phyloP scores from a whole-genome alignment of 345 rosid genomes.

The Dimocarpus longan region DNA sequence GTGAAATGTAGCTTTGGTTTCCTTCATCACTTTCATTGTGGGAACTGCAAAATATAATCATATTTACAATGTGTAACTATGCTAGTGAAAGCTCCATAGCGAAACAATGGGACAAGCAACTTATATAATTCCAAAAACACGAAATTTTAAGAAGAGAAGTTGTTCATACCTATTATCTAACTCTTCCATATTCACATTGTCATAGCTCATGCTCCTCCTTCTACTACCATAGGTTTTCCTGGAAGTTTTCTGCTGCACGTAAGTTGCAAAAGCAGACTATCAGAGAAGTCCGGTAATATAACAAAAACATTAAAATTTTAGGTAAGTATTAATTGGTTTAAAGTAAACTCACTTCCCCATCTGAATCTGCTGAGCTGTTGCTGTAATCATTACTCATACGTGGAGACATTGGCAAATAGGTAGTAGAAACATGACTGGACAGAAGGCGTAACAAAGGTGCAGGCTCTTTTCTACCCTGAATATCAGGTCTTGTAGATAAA shows the following conservation, averaged over 20 bases:
- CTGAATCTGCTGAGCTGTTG: conserved; percentile 47
- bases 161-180: conserved; percentile 39
- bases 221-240: conserved; percentile 25
- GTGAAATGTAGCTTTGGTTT: conserved; percentile 46
- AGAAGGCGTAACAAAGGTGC: conserved; percentile 33
- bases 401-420: conserved; percentile 43
- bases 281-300: conserved; percentile 14
- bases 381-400: conserved; percentile 26
- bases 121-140: neutral
- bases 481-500: conserved; percentile 34
- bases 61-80: neutral
- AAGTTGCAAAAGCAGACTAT: conserved; percentile 20
- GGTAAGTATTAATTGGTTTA: neutral
- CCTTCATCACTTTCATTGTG: conserved; percentile 49
- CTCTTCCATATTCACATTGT: conserved; percentile 30
- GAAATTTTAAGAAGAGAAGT: neutral
- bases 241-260: conserved; percentile 29
- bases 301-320: conserved; percentile 12
- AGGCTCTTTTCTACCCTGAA: conserved; percentile 29
- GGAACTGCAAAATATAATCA: conserved; percentile 34
- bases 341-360: conserved; percentile 37
- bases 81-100: neutral
- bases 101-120: neutral
- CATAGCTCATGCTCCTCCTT: conserved; percentile 32
- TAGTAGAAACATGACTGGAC: conserved; percentile 27